Evolutionary conservation across 2,329 filamentous ascomycete species (phyloP).

Genomic region (Periconia macrospinosa): DNA sequence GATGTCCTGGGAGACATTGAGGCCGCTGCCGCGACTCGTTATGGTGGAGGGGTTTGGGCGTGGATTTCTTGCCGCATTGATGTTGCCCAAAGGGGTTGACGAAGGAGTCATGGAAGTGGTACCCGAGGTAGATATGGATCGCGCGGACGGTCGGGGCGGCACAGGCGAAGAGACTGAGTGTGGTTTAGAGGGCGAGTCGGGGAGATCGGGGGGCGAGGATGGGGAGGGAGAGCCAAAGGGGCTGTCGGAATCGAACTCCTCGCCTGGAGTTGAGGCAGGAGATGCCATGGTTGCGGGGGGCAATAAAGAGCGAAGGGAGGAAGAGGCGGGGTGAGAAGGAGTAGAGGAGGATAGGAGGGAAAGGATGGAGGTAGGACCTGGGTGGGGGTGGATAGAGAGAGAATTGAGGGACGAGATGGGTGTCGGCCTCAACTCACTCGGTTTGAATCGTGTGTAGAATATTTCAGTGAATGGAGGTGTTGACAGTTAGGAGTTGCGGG

Average conservation of each 20-base stretch:
- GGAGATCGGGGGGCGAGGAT: slow-evolving; percentile 28
- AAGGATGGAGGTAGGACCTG: background rate
- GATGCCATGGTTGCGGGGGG: slow-evolving; percentile 28
- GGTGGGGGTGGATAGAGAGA: background rate
- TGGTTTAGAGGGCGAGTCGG: slow-evolving; percentile 21
- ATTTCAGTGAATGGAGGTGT: background rate
- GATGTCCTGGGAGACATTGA: slow-evolving; percentile 63
- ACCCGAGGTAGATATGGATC: slow-evolving; percentile 61
- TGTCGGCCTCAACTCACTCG: background rate
- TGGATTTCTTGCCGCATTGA: slow-evolving; percentile 68
- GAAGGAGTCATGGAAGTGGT: slow-evolving; percentile 68
- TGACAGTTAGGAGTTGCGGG: background rate
- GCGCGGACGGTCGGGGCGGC: slow-evolving; percentile 56
- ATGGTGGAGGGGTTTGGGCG: slow-evolving; percentile 46
- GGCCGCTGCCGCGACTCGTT: slow-evolving; percentile 52
- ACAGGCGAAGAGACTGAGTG: slow-evolving; percentile 28
- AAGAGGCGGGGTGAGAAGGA: slow-evolving; percentile 2
- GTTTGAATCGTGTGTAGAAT: background rate
- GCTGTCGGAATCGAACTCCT: slow-evolving; percentile 34
- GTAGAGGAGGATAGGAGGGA: background rate
- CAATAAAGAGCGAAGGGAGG: slow-evolving; percentile 5
- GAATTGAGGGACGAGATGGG: background rate
- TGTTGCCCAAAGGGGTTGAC: slow-evolving; percentile 80
- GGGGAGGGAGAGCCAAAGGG: slow-evolving; percentile 37
- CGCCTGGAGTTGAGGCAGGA: slow-evolving; percentile 31